Percentiles rank a stretch among this genome's conserved stretches.
Conservation (phyloP, 768 basidiomycete species). For the Lactarius akahatsu region DNA sequence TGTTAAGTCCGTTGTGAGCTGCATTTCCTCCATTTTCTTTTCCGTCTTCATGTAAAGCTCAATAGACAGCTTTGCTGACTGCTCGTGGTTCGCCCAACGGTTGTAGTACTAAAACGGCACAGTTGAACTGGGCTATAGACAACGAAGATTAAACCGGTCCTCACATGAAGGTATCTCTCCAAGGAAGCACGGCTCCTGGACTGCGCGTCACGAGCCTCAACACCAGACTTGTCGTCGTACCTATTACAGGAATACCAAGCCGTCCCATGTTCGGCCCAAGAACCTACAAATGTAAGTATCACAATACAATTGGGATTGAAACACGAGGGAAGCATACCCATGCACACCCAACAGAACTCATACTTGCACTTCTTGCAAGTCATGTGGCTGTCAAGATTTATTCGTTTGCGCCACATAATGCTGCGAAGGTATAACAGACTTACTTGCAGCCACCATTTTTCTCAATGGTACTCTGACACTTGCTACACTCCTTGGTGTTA, state of each 20-base stretch:
- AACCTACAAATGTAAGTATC: slow-evolving; percentile 52
- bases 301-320: slow-evolving; percentile 38
- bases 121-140: slow-evolving; percentile 3
- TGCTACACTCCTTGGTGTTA: slow-evolving; percentile 96
- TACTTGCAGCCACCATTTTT: slow-evolving; percentile 99
- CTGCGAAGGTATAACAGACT: slow-evolving; percentile 38
- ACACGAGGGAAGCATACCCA: slow-evolving; percentile 55
- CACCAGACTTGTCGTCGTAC: slow-evolving; percentile 88
- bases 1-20: slow-evolving; percentile 83
- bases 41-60: slow-evolving; percentile 94
- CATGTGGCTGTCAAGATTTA: slow-evolving; percentile 74
- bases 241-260: slow-evolving; percentile 98
- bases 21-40: slow-evolving; percentile 99
- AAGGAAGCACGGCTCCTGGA: slow-evolving; percentile 86
- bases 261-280: slow-evolving; percentile 97
- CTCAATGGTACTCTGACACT: slow-evolving; percentile 98
- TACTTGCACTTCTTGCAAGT: slow-evolving; percentile 99
- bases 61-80: slow-evolving; percentile 93
- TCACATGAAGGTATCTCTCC: slow-evolving; percentile 92
- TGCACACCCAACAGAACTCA: slow-evolving; percentile 99
- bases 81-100: slow-evolving; percentile 99
- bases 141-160: slow-evolving; percentile 32
- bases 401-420: slow-evolving; percentile 25
- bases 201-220: slow-evolving; percentile 89
- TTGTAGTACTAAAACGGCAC: slow-evolving; percentile 81